Conservation (phyloP, 768 basidiomycete species). For the Hypholoma sublateritium region DNA sequence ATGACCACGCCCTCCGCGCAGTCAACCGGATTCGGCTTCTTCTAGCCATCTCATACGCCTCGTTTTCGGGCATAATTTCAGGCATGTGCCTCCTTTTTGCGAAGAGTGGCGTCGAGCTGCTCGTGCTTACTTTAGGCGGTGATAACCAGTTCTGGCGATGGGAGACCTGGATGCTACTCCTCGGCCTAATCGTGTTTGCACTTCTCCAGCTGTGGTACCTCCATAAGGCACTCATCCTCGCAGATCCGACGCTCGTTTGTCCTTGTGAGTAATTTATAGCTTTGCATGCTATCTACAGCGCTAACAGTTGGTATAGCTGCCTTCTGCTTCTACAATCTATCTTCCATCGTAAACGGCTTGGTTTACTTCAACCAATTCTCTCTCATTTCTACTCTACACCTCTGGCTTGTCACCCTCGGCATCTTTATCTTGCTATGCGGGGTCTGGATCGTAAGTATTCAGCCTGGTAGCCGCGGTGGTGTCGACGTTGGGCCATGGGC, state of each 20-base stretch:
- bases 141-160: conserved; percentile 82
- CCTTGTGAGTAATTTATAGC: conserved; percentile 55
- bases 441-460: conserved; percentile 88
- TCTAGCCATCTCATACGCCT: conserved; percentile 83
- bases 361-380: conserved; percentile 88
- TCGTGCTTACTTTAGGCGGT: conserved; percentile 74
- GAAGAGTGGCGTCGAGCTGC: conserved; percentile 89
- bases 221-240: conserved; percentile 76
- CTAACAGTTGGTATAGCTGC: conserved; percentile 53
- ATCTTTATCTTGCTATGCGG: conserved; percentile 79
- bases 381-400: conserved; percentile 64
- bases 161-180: conserved; percentile 80
- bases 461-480: conserved; percentile 55
- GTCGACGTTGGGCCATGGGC: conserved; percentile 48
- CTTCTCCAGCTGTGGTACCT: conserved; percentile 84
- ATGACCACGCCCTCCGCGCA: conserved; percentile 23
- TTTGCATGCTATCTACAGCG: conserved; percentile 11
- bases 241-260: conserved; percentile 84
- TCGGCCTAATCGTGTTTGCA: conserved; percentile 71
- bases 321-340: conserved; percentile 94
- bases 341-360: conserved; percentile 86
- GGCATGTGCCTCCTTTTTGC: conserved; percentile 94
- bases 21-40: conserved; percentile 53
- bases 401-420: conserved; percentile 75
- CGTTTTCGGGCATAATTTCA: conserved; percentile 83